phyloP scores from a whole-genome alignment of 2,329 filamentous ascomycete genomes.

The Tolypocladium pustulatum region DNA sequence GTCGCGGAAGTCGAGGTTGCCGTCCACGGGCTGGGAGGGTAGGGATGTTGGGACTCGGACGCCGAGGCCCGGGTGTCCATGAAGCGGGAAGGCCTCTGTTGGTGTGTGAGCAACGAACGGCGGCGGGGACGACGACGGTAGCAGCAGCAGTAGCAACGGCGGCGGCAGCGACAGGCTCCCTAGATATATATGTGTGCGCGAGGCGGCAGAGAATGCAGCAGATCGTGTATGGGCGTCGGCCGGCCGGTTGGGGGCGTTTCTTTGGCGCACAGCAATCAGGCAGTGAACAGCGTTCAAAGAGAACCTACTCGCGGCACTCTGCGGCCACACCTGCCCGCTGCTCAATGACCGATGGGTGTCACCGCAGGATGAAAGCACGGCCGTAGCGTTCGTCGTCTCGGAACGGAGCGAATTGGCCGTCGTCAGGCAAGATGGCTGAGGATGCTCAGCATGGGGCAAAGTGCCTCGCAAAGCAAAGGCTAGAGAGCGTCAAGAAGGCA shows the following conservation, averaged over 20 bases:
- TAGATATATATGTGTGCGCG: background rate
- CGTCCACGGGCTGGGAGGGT: conserved; percentile 21
- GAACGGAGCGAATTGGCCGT: background rate
- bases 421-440: background rate
- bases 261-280: background rate
- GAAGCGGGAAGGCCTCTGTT: conserved; percentile 16
- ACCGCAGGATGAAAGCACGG: background rate
- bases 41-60: conserved; percentile 27
- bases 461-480: background rate
- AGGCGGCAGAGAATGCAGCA: conserved; percentile 7
- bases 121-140: background rate
- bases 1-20: conserved; percentile 16
- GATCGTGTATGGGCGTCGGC: background rate
- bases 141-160: background rate
- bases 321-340: background rate
- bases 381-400: background rate
- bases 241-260: background rate
- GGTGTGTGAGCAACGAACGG: background rate
- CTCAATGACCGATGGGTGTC: background rate
- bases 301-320: background rate
- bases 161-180: background rate
- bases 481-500: background rate
- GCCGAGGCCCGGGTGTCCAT: conserved; percentile 28
- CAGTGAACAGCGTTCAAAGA: background rate
- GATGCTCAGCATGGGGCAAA: background rate